Percentiles rank a stretch among this genome's conserved stretches.
These are phyloP conservation scores for Clohesyomyces aquaticus DNA, from an alignment of 495 filamentous ascomycete genomes.

Conservation along the genomic window DNA sequence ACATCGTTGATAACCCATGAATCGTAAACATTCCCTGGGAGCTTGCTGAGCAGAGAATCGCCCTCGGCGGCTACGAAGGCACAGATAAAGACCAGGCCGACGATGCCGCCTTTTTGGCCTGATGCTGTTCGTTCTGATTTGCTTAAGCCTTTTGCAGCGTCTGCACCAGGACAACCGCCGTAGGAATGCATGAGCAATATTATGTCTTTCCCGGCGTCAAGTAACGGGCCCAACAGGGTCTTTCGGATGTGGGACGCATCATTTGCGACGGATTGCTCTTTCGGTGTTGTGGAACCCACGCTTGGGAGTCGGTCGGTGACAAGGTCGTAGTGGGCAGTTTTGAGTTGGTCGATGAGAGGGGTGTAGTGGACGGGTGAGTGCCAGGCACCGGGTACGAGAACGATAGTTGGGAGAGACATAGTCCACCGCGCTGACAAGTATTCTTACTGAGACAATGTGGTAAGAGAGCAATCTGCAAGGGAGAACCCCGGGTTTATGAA, in stretches of 20 bases:
- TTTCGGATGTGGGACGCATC: background rate
- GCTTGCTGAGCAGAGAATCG: background rate
- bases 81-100: conserved; percentile 8
- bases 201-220: conserved; percentile 19
- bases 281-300: background rate
- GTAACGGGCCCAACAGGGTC: background rate
- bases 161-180: conserved; percentile 11
- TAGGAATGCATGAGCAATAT: conserved; percentile 26
- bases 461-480: too few species aligned
- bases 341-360: background rate
- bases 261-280: background rate
- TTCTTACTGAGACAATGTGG: too few species aligned
- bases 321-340: background rate
- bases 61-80: conserved; percentile 14
- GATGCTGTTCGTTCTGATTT: conserved; percentile 3
- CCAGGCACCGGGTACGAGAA: background rate
- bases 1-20: conserved; percentile 20
- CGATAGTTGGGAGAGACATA: conserved; percentile 10
- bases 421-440: too few species aligned
- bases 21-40: background rate
- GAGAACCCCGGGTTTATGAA: too few species aligned
- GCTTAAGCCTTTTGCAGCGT: conserved; percentile 23
- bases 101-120: conserved; percentile 20
- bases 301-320: background rate
- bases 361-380: background rate